Base-by-base conservation (phyloP, 768 basidiomycete genomes). In the Ephemerocybe angulata region DNA sequence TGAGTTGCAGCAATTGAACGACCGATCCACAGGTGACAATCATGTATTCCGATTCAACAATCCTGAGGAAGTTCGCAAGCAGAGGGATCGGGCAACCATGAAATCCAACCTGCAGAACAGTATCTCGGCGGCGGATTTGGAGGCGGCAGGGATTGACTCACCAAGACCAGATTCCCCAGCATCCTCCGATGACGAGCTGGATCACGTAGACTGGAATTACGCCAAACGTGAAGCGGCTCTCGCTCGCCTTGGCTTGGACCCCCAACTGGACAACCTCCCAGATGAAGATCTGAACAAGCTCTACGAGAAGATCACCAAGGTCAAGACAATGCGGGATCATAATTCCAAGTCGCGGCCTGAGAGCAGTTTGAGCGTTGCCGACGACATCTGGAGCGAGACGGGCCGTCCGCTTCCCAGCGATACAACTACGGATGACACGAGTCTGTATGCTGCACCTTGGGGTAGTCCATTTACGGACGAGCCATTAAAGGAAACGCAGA, bases 11-110 rank as follows among this genome's bases (percentile, higher is more conserved):
- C 7, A 13, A 10, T 22, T 59, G 43, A 31, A 40, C 42, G 30
- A 50, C 44, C 41, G 37, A 28, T 4, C 27, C 40, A 15, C 43
- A 92, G 91, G 96, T 52, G 95, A 98, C 62, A 87, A 93, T 60
- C 97, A 99, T 73, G 94, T 98, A 53, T 99, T 99, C 71, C 84
- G 97, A 17, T 98, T 97, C 72, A 98, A 91, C 65, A 90, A 96
- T 64, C 93, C 93, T 0, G 92, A 94, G 69, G 92, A 93, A 70
- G 93, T 95, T 58, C 90, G 93, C 59, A 93, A 91, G 65, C 88
- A 85, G 63, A 85, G 93, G 40, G 89, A 95, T 70, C 85, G 90
- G 38, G 88, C 87, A 2, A 86, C 83, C 10, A 78, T 81, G 51
- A 86, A 81, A 66, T 89, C 88, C 21, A 86, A 79, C 66, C 68